Percentiles rank a stretch among this genome's conserved stretches.
These are phyloP conservation scores for Trichoderma orchidacearum DNA, from an alignment of 495 filamentous ascomycete genomes.

Conservation along the genomic window DNA sequence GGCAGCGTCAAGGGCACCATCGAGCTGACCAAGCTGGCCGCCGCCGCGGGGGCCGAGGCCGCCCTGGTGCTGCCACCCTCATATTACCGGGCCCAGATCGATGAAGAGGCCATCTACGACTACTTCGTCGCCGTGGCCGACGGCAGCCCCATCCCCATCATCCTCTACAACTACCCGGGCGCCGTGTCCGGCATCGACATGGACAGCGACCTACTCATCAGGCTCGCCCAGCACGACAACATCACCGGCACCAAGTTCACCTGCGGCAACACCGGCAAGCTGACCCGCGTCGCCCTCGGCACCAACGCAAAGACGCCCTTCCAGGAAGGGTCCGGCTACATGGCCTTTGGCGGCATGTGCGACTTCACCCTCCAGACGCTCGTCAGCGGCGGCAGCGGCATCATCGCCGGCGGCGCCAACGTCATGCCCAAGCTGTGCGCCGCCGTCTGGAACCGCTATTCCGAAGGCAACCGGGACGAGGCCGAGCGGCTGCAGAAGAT, in stretches of 20 bases:
- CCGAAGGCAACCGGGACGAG: slow-evolving; percentile 57
- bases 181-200: slow-evolving; percentile 86
- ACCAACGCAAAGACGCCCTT: slow-evolving; percentile 60
- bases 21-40: slow-evolving; percentile 55
- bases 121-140: slow-evolving; percentile 71
- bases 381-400: slow-evolving; percentile 65
- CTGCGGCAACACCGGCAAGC: slow-evolving; percentile 78
- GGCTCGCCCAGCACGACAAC: slow-evolving; percentile 68
- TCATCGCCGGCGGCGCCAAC: slow-evolving; percentile 79
- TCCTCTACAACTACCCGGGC: slow-evolving; percentile 85
- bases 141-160: slow-evolving; percentile 58
- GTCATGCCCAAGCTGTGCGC: slow-evolving; percentile 75
- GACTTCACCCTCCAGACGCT: slow-evolving; percentile 80
- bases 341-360: slow-evolving; percentile 80
- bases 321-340: slow-evolving; percentile 53
- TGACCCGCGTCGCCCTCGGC: slow-evolving; percentile 69
- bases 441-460: slow-evolving; percentile 68
- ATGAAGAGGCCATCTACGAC: slow-evolving; percentile 60
- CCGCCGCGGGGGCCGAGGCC: slow-evolving; percentile 62
- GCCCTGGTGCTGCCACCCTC: slow-evolving; percentile 65
- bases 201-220: slow-evolving; percentile 78
- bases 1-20: slow-evolving; percentile 67
- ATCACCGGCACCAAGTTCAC: slow-evolving; percentile 86
- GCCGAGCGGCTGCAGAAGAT: slow-evolving; percentile 58
- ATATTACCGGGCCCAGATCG: slow-evolving; percentile 71